Evolutionary conservation across 1,284 basidiomycete species (phyloP).

Genomic region (Filobasidium uniguttulatum): DNA sequence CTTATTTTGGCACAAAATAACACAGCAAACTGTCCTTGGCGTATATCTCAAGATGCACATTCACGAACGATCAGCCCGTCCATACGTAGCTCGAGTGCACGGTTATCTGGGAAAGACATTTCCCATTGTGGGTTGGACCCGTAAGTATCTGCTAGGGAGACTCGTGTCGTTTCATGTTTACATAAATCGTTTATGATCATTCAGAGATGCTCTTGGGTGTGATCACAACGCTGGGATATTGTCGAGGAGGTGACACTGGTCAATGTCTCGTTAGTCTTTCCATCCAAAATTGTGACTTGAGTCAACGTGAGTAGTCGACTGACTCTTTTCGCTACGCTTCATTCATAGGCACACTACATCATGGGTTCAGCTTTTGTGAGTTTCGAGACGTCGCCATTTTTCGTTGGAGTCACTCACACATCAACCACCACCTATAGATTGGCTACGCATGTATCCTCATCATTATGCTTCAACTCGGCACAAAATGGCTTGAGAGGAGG

Average conservation of each 20-base stretch:
- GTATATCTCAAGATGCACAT: slow-evolving; percentile 89
- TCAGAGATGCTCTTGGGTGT: slow-evolving; percentile 38
- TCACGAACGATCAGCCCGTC: slow-evolving; percentile 56
- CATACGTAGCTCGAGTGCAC: slow-evolving; percentile 59
- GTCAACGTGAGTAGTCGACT: too few relatives aligned
- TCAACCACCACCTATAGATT: slow-evolving; percentile 37
- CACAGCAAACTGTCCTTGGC: slow-evolving; percentile 55
- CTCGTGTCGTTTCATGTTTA: slow-evolving; percentile 23
- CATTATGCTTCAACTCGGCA: slow-evolving; percentile 67
- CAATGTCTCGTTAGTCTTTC: slow-evolving; percentile 50
- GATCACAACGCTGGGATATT: slow-evolving; percentile 42
- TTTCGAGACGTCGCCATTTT: neutral
- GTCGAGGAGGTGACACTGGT: slow-evolving; percentile 54
- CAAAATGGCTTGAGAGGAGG: slow-evolving; percentile 55
- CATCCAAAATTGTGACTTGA: neutral
- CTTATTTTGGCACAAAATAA: too few relatives aligned
- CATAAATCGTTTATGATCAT: slow-evolving; percentile 16
- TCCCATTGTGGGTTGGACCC: slow-evolving; percentile 76
- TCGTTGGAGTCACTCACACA: neutral
- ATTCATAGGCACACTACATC: too few relatives aligned
- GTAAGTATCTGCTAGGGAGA: slow-evolving; percentile 51
- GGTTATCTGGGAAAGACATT: slow-evolving; percentile 72
- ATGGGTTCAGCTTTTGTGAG: slow-evolving; percentile 59
- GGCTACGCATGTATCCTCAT: slow-evolving; percentile 75
- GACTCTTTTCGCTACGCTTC: slow-evolving; percentile 30